Evolutionary conservation across 768 basidiomycete species (phyloP).

Genomic region (Hirschioporus abietinus): DNA sequence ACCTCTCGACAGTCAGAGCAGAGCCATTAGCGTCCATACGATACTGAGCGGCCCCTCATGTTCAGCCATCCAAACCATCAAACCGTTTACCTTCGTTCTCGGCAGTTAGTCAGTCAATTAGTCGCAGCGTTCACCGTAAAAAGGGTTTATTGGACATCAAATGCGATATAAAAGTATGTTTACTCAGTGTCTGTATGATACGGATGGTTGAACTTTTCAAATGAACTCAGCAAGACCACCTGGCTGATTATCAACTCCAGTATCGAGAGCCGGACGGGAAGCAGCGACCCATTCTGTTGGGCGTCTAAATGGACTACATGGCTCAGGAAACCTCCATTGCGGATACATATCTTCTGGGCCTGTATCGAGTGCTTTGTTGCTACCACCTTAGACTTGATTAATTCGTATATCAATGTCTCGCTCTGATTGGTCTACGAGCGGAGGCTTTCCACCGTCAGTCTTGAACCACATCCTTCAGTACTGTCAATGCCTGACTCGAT

Average conservation of each 20-base stretch:
- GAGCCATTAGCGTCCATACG: conserved; percentile 83
- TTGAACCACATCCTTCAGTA: too few species aligned
- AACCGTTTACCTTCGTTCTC: background rate
- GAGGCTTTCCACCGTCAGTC: too few species aligned
- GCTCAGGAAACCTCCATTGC: too few species aligned
- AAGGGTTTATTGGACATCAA: background rate
- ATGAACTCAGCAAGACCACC: background rate
- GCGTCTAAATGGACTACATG: background rate
- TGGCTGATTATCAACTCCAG: background rate
- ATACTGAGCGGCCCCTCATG: conserved; percentile 38
- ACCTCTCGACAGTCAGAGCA: conserved; percentile 75
- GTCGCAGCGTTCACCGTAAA: background rate
- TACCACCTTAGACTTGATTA: too few species aligned
- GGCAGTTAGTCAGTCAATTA: background rate
- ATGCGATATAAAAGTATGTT: background rate
- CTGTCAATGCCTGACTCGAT: too few species aligned
- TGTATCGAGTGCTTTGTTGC: too few species aligned
- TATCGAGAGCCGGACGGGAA: background rate
- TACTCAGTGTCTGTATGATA: background rate
- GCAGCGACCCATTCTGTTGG: background rate
- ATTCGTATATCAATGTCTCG: too few species aligned
- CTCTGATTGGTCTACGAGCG: too few species aligned
- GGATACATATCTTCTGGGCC: too few species aligned
- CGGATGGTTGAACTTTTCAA: background rate
- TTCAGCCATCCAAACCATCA: background rate